Percentiles rank a stretch among this genome's conserved stretches.
phyloP scores from a whole-genome alignment of 495 filamentous ascomycete species.

The Penicilliopsis zonata region DNA sequence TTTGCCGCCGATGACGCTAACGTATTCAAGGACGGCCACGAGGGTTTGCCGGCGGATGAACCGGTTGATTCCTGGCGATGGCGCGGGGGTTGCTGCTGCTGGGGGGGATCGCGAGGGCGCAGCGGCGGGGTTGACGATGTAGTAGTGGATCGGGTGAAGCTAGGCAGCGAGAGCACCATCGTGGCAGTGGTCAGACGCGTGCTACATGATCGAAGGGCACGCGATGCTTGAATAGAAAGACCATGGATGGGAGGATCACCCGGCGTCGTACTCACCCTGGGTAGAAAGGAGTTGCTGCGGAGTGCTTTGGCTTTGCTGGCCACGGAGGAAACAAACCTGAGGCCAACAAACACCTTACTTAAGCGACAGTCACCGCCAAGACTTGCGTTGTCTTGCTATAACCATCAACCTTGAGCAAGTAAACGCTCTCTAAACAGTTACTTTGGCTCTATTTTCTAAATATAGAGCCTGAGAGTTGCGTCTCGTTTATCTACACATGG shows the following conservation, averaged over 20 bases:
- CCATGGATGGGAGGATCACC: too few species aligned
- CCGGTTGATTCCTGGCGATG: constrained; percentile 12
- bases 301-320: too few species aligned
- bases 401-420: too few species aligned
- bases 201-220: constrained; percentile 23
- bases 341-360: too few species aligned
- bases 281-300: not conserved
- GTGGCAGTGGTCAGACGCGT: constrained; percentile 8
- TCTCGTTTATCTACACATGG: too few species aligned
- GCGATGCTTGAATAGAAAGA: not conserved
- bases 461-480: too few species aligned
- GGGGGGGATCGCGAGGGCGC: constrained; percentile 6
- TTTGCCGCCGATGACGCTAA: constrained; percentile 3
- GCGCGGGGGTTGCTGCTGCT: constrained; percentile 8
- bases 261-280: not conserved
- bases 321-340: too few species aligned
- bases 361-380: too few species aligned
- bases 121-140: constrained; percentile 18
- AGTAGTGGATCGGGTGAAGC: constrained; percentile 25
- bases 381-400: too few species aligned
- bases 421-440: too few species aligned
- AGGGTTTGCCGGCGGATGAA: constrained; percentile 7
- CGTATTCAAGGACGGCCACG: constrained; percentile 1
- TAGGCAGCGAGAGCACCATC: constrained; percentile 33
- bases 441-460: too few species aligned